Conservation (phyloP, 805 yeast species). For the Metschnikowia continentalis region DNA sequence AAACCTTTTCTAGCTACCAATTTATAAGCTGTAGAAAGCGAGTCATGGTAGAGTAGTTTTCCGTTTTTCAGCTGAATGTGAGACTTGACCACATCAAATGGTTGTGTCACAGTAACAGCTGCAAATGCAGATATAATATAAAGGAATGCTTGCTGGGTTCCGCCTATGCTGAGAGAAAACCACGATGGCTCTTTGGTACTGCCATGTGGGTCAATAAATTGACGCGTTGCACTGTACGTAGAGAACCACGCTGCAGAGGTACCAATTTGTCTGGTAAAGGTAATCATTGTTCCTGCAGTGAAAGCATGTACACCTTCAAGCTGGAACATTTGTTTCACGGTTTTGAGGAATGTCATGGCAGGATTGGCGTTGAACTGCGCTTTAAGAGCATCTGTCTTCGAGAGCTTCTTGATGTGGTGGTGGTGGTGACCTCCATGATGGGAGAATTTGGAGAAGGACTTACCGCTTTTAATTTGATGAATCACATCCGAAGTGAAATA, state of each 20-base stretch:
- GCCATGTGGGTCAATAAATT: slow-evolving; percentile 53
- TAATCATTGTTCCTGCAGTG: slow-evolving; percentile 78
- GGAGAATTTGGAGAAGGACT: slow-evolving; percentile 22
- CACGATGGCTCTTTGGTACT: slow-evolving; percentile 29
- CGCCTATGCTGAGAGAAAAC: slow-evolving; percentile 44
- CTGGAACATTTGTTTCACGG: slow-evolving; percentile 61
- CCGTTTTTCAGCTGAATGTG: slow-evolving; percentile 78
- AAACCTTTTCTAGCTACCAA: slow-evolving; percentile 28
- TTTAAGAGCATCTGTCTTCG: slow-evolving; percentile 13
- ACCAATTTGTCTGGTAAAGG: slow-evolving; percentile 72
- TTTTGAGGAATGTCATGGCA: slow-evolving; percentile 47
- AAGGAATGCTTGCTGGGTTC: slow-evolving; percentile 47
- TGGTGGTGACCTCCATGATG: slow-evolving; percentile 11
- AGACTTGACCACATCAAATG: slow-evolving; percentile 82
- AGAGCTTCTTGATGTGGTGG: not conserved
- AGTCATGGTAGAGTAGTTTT: slow-evolving; percentile 52
- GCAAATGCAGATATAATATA: slow-evolving; percentile 58
- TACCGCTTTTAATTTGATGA: slow-evolving; percentile 23
- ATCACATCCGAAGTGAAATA: slow-evolving; percentile 35
- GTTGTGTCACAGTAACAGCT: slow-evolving; percentile 79
- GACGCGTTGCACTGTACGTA: slow-evolving; percentile 73
- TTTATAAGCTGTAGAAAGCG: slow-evolving; percentile 39
- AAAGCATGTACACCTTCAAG: slow-evolving; percentile 76
- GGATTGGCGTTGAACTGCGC: slow-evolving; percentile 48
- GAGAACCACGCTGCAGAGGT: slow-evolving; percentile 83